Evolutionary conservation across 768 basidiomycete species (phyloP), one percentile per base, ranked within the genome.

Genomic region (Pulveroboletus sp.): DNA sequence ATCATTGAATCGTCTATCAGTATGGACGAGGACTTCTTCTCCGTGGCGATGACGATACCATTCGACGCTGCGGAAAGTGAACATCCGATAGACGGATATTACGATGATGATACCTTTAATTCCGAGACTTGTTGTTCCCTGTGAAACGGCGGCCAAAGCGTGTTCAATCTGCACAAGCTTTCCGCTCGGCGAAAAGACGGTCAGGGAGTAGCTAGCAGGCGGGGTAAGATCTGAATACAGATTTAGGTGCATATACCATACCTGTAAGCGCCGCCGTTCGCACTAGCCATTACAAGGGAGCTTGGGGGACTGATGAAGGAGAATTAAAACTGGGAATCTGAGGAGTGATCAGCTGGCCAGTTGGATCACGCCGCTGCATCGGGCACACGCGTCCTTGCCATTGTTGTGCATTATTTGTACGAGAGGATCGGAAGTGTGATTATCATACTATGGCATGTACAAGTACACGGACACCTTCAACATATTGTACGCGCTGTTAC

Each of bases 121-220:
- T 47, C 96, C 96, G 38, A 99, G 82, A 71, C 91, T 93, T 36
- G 96, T 98, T 38, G 93, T 94, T 51, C 95, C 95, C 60, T 89
- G 87, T 20, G 89, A 82, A 50, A 98, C 95, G 27, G 94, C 94
- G 48, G 96, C 96, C 53, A 99, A 77, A 39, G 96, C 96, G 73
- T 99, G 96, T 76, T 99, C 96, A 67, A 99, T 99, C 76, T 99
- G 96, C 52, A 99, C 95, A 43, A 99, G 82, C 79, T 93, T 96
- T 57, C 95, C 95, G 61, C 93, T 96, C 46, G 96, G 96, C 32
- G 93, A 96, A 82, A 99, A 99, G 62, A 96, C 95, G 13, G 96
- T 99, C 55, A 99, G 82, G 58, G 96, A 99, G 77, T 96, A 99
- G 65, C 94, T 97, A 65, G 39, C 45, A 39, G 39, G 45, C 38